phyloP scores from a whole-genome alignment of 345 rosid species.

The Tarenaya hassleriana region DNA sequence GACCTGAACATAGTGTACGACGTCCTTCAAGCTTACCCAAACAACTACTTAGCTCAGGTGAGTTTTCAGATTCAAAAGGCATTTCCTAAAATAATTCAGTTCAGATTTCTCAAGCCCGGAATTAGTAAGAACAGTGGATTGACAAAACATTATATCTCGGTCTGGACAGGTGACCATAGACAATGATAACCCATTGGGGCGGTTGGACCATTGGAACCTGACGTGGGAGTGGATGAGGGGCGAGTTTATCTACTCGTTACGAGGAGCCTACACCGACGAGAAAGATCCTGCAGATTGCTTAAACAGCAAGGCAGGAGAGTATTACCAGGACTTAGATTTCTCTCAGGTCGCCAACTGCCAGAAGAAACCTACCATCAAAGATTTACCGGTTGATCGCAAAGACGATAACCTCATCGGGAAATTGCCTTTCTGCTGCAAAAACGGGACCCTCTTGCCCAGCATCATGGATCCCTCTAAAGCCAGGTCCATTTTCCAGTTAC shows the following conservation, averaged over 20 bases:
- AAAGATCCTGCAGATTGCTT: constrained; percentile 39
- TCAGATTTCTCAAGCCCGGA: no score
- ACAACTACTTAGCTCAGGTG: constrained; percentile 53
- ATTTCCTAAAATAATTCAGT: no score
- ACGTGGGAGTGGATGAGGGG: constrained; percentile 80
- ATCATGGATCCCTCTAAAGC: constrained; percentile 45
- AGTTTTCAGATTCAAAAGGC: neutral
- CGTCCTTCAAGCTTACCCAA: constrained; percentile 40
- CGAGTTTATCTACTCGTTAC: constrained; percentile 57
- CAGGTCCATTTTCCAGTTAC: constrained; percentile 47
- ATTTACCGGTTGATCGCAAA: constrained; percentile 34
- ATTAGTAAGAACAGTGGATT: no score
- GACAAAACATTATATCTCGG: neutral
- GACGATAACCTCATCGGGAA: constrained; percentile 50
- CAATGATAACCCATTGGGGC: constrained; percentile 51
- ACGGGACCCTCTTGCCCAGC: constrained; percentile 48
- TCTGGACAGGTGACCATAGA: constrained; percentile 43
- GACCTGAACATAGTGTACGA: constrained; percentile 54
- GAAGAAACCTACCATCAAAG: constrained; percentile 45
- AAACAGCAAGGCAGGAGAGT: constrained; percentile 41
- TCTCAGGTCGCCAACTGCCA: constrained; percentile 46
- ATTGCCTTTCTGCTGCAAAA: constrained; percentile 55
- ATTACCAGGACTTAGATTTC: constrained; percentile 47
- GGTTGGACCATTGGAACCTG: constrained; percentile 68
- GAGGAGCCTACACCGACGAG: constrained; percentile 50